Percentiles rank a stretch among this genome's conserved stretches.
These are phyloP conservation scores for Plasmodium gonderi DNA, from an alignment of 169 alveolate species.

Conservation along the genomic window DNA sequence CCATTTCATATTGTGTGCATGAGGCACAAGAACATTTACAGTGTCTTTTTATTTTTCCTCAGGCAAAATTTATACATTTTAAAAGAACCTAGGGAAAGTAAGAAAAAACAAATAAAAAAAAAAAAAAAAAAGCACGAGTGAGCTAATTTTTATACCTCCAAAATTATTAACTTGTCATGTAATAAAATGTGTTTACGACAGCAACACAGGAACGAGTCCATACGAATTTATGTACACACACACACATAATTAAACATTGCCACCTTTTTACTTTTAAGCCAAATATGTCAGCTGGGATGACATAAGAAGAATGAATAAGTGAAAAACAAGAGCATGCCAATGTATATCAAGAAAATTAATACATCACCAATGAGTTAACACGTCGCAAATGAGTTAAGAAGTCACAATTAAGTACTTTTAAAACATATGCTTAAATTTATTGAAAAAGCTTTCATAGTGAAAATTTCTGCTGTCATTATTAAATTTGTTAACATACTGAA, in stretches of 20 bases:
- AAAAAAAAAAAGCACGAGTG: not conserved
- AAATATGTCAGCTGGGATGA: constrained; percentile 69
- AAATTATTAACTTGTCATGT: no score
- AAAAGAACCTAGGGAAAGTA: constrained; percentile 43
- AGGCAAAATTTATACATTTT: constrained; percentile 62
- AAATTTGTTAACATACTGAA: constrained; percentile 47
- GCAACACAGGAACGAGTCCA: not conserved
- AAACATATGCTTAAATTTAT: constrained; percentile 40
- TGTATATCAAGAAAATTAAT: no score
- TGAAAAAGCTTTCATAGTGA: constrained; percentile 21
- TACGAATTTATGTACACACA: not conserved
- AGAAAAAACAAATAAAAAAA: constrained; percentile 6
- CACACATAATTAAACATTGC: not conserved
- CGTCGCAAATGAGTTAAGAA: no score
- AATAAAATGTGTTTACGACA: not conserved
- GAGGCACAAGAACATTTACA: not conserved
- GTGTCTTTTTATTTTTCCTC: constrained; percentile 8
- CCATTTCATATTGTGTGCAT: not conserved
- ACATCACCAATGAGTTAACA: no score
- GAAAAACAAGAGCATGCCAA: not conserved
- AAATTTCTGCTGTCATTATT: constrained; percentile 69
- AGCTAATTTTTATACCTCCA: no score
- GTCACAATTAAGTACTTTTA: not conserved
- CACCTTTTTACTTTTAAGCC: not conserved
- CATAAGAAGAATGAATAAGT: constrained; percentile 40